Evolutionary conservation across 257 asterid species (phyloP).

Genomic region (Nicotiana obtusifolia): DNA sequence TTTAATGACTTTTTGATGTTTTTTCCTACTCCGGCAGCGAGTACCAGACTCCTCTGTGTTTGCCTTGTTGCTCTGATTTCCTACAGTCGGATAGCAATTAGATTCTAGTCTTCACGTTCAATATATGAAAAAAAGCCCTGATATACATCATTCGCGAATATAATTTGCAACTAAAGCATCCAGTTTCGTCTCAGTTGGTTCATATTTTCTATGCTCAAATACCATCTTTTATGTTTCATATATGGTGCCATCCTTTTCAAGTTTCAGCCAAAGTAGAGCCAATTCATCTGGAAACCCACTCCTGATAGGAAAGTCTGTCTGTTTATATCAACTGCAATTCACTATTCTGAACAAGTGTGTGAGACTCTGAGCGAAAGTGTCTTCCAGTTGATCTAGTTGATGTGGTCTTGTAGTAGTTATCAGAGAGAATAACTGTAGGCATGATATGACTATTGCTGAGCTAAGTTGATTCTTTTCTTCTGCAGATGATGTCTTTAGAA

Average conservation of each 20-base stretch:
- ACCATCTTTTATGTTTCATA: not conserved
- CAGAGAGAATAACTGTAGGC: not conserved
- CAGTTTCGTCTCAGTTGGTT: not conserved
- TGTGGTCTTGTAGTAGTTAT: not conserved
- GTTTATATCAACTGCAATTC: not conserved
- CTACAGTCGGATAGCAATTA: not conserved
- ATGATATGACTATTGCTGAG: constrained; percentile 13
- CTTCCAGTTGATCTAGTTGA: not conserved
- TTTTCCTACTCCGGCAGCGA: not conserved
- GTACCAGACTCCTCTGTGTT: not conserved
- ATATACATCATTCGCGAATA: not conserved
- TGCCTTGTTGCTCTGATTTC: not conserved
- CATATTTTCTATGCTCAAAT: not conserved
- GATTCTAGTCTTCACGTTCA: not conserved
- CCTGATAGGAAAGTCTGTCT: not conserved
- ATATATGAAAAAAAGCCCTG: not conserved
- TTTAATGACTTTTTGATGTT: not conserved
- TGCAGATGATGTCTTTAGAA: constrained; percentile 57
- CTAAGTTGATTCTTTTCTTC: constrained; percentile 3
- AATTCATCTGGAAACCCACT: not conserved
- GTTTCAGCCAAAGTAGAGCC: not conserved
- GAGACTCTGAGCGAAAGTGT: not conserved
- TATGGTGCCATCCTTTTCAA: not conserved
- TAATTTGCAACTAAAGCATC: not conserved
- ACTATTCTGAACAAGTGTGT: not conserved